Evolutionary conservation across 108 stramenopile genomes (phyloP).

Genomic region (Aurantiochytrium sp.): DNA sequence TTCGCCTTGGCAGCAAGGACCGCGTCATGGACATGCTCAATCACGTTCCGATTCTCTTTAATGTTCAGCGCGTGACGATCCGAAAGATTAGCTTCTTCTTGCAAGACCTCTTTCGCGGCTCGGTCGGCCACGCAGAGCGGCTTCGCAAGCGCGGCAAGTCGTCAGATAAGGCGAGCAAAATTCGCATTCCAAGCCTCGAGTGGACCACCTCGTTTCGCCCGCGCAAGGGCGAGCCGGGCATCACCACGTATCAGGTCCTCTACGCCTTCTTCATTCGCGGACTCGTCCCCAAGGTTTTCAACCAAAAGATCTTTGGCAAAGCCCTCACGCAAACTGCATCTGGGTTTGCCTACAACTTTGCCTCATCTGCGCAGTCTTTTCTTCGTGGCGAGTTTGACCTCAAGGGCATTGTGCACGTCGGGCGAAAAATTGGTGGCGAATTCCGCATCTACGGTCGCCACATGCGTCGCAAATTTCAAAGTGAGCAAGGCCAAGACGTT

Average conservation of each 20-base stretch:
- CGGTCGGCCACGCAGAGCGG: neutral
- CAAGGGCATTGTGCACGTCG: neutral
- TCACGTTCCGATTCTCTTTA: neutral
- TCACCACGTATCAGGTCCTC: neutral
- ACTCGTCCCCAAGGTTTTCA: neutral
- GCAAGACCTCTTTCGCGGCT: neutral
- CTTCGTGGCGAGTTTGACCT: neutral
- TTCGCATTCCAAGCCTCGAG: neutral
- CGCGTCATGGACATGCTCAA: slow-evolving; percentile 12
- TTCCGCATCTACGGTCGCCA: neutral
- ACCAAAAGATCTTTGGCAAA: neutral
- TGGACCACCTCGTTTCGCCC: neutral
- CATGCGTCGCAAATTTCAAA: neutral
- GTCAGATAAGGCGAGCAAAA: neutral
- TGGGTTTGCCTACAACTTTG: neutral
- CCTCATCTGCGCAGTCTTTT: neutral
- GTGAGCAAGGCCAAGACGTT: neutral
- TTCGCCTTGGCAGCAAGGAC: neutral
- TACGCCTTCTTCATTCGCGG: slow-evolving; percentile 6
- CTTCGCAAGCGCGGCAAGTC: neutral
- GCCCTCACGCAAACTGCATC: neutral
- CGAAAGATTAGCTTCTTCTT: neutral
- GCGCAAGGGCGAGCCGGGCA: neutral
- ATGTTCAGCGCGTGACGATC: slow-evolving; percentile 5
- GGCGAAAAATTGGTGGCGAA: neutral